These are phyloP conservation scores for Fusarium hostae DNA, from an alignment of 2,329 filamentous ascomycete species.

Conservation along the genomic window DNA sequence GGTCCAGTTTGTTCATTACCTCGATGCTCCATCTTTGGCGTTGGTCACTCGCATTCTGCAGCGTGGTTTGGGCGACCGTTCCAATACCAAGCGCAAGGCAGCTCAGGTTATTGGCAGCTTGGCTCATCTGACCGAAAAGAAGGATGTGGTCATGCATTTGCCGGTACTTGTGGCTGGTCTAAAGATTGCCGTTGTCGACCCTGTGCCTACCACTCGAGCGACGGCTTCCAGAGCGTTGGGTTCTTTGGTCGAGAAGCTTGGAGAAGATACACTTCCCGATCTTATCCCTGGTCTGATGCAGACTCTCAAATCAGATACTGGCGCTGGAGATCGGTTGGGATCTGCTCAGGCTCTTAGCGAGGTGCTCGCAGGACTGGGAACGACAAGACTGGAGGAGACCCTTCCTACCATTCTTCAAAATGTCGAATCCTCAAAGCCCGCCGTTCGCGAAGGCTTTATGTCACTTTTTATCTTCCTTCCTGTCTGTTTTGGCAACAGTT, in stretches of 20 bases:
- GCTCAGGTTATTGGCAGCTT: constrained; percentile 98
- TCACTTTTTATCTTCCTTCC: constrained; percentile 99
- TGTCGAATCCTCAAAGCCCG: constrained; percentile 87
- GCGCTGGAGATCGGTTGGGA: constrained; percentile 93
- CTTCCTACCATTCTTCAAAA: constrained; percentile 96
- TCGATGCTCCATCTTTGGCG: constrained; percentile 96
- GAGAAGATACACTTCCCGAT: constrained; percentile 95
- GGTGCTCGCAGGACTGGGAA: constrained; percentile 94
- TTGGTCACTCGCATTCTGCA: constrained; percentile 95
- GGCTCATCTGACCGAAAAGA: constrained; percentile 95
- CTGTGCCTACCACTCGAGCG: constrained; percentile 93
- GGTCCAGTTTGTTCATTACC: constrained; percentile 97
- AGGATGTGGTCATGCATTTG: constrained; percentile 89
- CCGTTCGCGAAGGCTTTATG: constrained; percentile 98
- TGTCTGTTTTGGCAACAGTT: constrained; percentile 98
- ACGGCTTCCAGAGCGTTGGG: constrained; percentile 96
- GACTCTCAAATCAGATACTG: constrained; percentile 96
- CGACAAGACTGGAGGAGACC: constrained; percentile 91
- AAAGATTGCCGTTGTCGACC: constrained; percentile 89
- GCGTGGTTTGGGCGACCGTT: constrained; percentile 89
- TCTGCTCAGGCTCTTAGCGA: constrained; percentile 97
- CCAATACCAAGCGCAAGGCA: constrained; percentile 94
- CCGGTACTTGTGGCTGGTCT: constrained; percentile 92
- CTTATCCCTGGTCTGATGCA: constrained; percentile 98
- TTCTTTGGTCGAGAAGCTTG: constrained; percentile 96